Base-by-base conservation (phyloP, 805 yeast genomes). In the Cyberlindnera americana region DNA sequence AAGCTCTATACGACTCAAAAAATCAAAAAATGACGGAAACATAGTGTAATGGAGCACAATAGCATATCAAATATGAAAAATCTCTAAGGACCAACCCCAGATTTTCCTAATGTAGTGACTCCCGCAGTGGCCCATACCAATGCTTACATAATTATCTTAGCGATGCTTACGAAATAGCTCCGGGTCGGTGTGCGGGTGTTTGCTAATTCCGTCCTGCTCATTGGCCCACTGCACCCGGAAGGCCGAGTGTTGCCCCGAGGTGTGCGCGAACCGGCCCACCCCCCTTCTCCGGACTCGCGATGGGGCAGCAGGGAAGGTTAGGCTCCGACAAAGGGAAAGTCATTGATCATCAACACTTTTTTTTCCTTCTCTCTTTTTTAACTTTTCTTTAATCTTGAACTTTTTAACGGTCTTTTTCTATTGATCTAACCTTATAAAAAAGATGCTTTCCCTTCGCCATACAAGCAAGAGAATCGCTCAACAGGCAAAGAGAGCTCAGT, bases 401-500 rank as follows among this genome's bases (percentile, higher is more conserved):
- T 26, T n/a, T 26, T 14, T 14, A 6, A n/a, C 12, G 8, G 9
- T 13, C 16, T 13, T 19, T 31, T 31, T n/a, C 9, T n/a, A 9
- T 13, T 11, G 23, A 6, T 14, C 16, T 9, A 13, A 9, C n/a
- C 23, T 10, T 18, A 11, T n/a, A 22, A 22, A 16, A 15, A 43
- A 9, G 21, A 54, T 56, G 57, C 54, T 53, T 26, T 51, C 60
- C 21, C 44, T 50, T 8, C 56, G 56, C 29, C 56, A 53, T 29
- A 41, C 53, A 5, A 38, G 50, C 27, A 44, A 47, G 41, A 38
- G 46, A n/a, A 41, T 46, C 27, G n/a, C 34, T 43, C 29, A 27
- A 24, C 29, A 27, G 26, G n/a, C 28, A 45, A 14, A 42, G 32
- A 32, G 39, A 33, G 38, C 41, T 12, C 43, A 35, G 30, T 56